Evolutionary conservation across 192 early-diverging fungal species (phyloP), one percentile per base, ranked within the genome.

Genomic region (Neocallimastix lanati): DNA sequence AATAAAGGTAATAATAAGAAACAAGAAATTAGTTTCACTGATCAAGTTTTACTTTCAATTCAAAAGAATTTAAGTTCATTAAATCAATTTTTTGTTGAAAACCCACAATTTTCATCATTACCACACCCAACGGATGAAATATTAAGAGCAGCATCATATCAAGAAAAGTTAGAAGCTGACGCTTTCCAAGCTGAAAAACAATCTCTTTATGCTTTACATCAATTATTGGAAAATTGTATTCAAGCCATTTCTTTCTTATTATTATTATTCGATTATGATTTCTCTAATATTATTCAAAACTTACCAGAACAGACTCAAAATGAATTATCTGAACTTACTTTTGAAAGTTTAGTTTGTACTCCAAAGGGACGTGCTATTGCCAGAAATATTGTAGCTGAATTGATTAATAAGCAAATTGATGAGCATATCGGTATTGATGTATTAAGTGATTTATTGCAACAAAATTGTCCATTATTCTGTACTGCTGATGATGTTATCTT

Each of bases 221-320:
- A 88, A 2, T 83, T 94, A 28, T 79, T 93, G 25, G 82, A 84
- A 2, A 85, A 88, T 36, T 79, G 85, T n/a, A 82, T 88, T 30
- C 92, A 94, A 78, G 88, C 88, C 18, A 88, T 93, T 16, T 85
- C 92, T 4, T 92, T 94, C 78, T 80, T 93, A 15, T 83, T 86
- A 28, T 85, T 93, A 76, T 77, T 94, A 76, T 80, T 86, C 2
- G 92, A 93, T 79, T 88, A 91, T 40, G 87, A 92, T 36, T 82
- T 94, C 80, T 84, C 89, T 0, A 83, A 81, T 0, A 85, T 89
- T 35, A 83, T 88, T 78, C 82, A 76, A 29, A 82, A 81, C 12
- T 84, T 92, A 79, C 80, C 86, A 12, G 82, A 80, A 25, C 82
- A 83, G 12, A 86, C 89, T 76, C 84, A 87, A 58, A 81, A 87